These are phyloP conservation scores for Cryptosporidium meleagridis DNA, from an alignment of 169 alveolate genomes.

Conservation along the genomic window DNA sequence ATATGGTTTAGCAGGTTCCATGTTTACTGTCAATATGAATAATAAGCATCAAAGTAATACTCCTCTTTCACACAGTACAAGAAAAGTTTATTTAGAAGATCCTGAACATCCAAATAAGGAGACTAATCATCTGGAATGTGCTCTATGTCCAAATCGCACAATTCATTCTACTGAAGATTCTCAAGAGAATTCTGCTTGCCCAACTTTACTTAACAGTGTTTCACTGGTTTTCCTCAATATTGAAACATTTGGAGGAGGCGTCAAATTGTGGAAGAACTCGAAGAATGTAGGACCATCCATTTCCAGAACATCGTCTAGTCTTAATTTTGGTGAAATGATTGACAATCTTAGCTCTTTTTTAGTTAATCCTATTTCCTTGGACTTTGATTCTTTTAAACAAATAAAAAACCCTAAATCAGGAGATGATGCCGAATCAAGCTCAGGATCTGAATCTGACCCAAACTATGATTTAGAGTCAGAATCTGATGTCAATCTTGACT, in stretches of 20 bases:
- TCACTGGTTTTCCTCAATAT: slow-evolving; percentile 66
- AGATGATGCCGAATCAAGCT: not conserved
- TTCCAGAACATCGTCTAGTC: not conserved
- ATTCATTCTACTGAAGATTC: not conserved
- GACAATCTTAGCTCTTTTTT: slow-evolving; percentile 37
- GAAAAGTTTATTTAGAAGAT: slow-evolving; percentile 11
- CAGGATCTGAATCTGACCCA: not conserved
- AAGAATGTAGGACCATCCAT: slow-evolving; percentile 58
- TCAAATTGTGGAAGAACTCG: slow-evolving; percentile 51
- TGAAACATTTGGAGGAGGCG: slow-evolving; percentile 71
- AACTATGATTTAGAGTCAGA: not conserved
- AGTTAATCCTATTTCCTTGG: slow-evolving; percentile 16
- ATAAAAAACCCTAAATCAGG: not conserved
- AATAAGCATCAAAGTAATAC: slow-evolving; percentile 28
- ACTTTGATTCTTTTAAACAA: not conserved
- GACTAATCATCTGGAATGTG: not conserved
- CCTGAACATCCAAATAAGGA: not conserved
- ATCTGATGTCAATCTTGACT: not conserved
- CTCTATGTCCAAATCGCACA: slow-evolving; percentile 31
- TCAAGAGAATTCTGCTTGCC: slow-evolving; percentile 6
- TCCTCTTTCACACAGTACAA: slow-evolving; percentile 45
- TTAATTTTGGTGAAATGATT: slow-evolving; percentile 47
- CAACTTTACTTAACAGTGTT: slow-evolving; percentile 47
- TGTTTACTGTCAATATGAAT: slow-evolving; percentile 39
- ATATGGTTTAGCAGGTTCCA: slow-evolving; percentile 68